Conservation (phyloP, 2,329 filamentous ascomycete species). For the Biscogniauxia marginata region DNA sequence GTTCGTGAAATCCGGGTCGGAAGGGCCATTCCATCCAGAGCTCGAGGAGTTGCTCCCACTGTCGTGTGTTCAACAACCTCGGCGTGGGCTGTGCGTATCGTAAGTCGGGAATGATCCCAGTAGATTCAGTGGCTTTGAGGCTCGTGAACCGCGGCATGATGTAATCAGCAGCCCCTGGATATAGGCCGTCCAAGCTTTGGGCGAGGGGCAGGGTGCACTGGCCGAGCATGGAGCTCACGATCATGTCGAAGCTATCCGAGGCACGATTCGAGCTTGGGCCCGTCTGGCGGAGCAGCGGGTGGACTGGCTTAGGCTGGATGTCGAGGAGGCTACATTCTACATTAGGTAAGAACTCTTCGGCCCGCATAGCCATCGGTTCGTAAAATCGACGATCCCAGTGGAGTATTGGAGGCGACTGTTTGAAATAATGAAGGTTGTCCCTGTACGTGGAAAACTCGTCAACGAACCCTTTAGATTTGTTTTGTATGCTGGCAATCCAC, state of each 20-base stretch:
- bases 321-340: slow-evolving; percentile 61
- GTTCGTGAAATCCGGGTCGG: slow-evolving; percentile 46
- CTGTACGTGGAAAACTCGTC: slow-evolving; percentile 40
- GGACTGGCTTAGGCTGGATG: slow-evolving; percentile 58
- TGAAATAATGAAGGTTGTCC: slow-evolving; percentile 55
- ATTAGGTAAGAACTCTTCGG: slow-evolving; percentile 67
- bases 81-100: slow-evolving; percentile 43
- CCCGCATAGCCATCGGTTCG: slow-evolving; percentile 62
- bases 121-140: slow-evolving; percentile 45
- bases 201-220: slow-evolving; percentile 36
- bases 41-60: slow-evolving; percentile 58
- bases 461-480: slow-evolving; percentile 6
- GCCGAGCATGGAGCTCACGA: slow-evolving; percentile 43
- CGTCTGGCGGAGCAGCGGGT: slow-evolving; percentile 46
- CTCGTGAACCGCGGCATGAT: slow-evolving; percentile 49
- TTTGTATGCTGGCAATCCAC: slow-evolving; percentile 37
- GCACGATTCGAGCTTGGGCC: slow-evolving; percentile 40
- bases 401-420: slow-evolving; percentile 51
- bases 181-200: slow-evolving; percentile 50
- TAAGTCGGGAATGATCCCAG: slow-evolving; percentile 41
- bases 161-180: slow-evolving; percentile 58
- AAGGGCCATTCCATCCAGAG: slow-evolving; percentile 69
- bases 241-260: slow-evolving; percentile 53
- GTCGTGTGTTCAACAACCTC: slow-evolving; percentile 49
- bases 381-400: slow-evolving; percentile 68